Evolutionary conservation across 495 filamentous ascomycete genomes (phyloP), one percentile per base, ranked within the genome.

Genomic region (Aspergillus egyptiacus): DNA sequence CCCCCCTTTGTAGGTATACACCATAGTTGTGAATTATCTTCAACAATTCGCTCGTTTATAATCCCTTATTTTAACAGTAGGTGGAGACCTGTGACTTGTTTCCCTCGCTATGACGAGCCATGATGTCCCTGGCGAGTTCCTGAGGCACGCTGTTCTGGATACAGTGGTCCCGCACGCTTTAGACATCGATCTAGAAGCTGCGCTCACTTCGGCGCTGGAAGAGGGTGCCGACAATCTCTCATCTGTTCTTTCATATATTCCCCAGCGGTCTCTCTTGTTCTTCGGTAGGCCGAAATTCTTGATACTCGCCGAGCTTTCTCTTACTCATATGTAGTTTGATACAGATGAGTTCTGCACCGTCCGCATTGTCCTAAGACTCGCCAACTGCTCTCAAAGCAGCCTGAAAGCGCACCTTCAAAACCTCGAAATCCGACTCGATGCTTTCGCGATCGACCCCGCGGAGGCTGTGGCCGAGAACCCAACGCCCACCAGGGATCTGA

Each of bases 271-370:
- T 20, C 59, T 83, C 5, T 61, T 87, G 5, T 81, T 84, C 39
- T 88, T 89, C 69, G 86, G 89, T 94, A 77, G 60, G 78, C 65
- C 42, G 39, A 51, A 46, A 46, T 45, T 51, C 60, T 43, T 43
- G 18, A 41, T 50, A n/a, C 50, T 58, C 35, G 51, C 59, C 52
- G 55, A 63, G 46, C 46, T 59, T 43, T 57, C 46, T 75, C 74
- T 80, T 81, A 79, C 80, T 89, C 64, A 87, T 84, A 63, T 60
- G 55, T 65, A 81, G 74, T 48, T 24, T 66, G 52, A 53, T 55
- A 51, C 52, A 95, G 89, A 95, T 82, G 89, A 95, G 71, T 78
- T 76, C 31, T 75, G 88, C 53, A 73, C 81, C 40, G 75, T 87
- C 11, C 86, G 86, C 59, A 71, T 91, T 44, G 74, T 90, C 19